Percentiles rank a stretch among this genome's conserved stretches.
Evolutionary conservation across 306 rosid genomes (phyloP).

Genomic region (Ceratonia siliqua): DNA sequence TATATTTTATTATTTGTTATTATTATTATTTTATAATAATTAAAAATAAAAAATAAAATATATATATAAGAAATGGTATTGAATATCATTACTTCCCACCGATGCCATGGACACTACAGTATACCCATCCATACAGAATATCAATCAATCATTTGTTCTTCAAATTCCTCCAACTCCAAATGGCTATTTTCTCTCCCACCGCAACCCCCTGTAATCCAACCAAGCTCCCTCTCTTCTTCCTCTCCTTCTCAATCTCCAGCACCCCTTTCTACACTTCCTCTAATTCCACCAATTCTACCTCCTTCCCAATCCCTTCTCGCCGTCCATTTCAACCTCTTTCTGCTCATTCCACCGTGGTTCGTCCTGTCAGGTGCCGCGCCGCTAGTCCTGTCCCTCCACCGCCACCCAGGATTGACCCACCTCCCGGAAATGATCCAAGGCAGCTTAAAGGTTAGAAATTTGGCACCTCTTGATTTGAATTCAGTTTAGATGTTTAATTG

Average conservation of each 20-base stretch:
- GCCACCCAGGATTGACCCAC: constrained; percentile 38
- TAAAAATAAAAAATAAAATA: too few species aligned
- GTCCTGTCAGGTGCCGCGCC: constrained; percentile 47
- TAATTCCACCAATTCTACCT: constrained; percentile 9
- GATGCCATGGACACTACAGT: too few species aligned
- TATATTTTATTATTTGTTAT: too few species aligned
- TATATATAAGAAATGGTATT: too few species aligned
- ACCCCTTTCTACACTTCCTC: neutral
- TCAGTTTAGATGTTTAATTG: neutral
- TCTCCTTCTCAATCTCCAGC: constrained; percentile 18
- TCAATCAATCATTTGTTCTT: neutral
- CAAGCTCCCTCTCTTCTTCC: constrained; percentile 16
- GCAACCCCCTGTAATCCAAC: neutral
- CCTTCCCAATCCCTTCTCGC: constrained; percentile 35
- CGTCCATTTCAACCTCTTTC: constrained; percentile 33
- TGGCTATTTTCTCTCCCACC: constrained; percentile 42
- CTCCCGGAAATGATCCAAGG: constrained; percentile 31
- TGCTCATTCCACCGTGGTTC: constrained; percentile 20
- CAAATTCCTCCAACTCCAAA: constrained; percentile 23
- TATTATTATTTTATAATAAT: too few species aligned
- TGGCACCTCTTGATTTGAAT: neutral
- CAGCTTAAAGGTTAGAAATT: constrained; percentile 35
- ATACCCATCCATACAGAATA: neutral
- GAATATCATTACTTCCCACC: too few species aligned
- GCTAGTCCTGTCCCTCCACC: constrained; percentile 53